These are phyloP conservation scores for Malbranchea cinnamomea DNA, from an alignment of 2,329 filamentous ascomycete species.

Conservation along the genomic window DNA sequence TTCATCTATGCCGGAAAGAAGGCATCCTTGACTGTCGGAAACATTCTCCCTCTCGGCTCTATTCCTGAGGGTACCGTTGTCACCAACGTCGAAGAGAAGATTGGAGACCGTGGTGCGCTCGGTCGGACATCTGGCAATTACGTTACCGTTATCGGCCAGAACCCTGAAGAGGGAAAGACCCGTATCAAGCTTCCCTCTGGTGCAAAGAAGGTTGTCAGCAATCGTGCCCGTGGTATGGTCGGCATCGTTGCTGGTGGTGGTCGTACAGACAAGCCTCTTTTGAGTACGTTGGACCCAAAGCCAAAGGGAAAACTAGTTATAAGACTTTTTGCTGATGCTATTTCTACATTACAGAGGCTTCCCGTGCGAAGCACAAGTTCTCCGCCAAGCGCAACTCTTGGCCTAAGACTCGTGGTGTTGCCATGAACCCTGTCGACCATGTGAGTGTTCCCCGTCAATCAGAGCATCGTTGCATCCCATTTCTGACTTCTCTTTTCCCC, in stretches of 20 bases:
- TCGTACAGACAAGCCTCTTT: slow-evolving; percentile 97
- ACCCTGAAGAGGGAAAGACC: slow-evolving; percentile 98
- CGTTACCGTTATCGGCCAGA: slow-evolving; percentile 94
- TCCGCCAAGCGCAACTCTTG: slow-evolving; percentile 99
- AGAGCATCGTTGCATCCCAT: slow-evolving; percentile 1
- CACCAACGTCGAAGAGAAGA: slow-evolving; percentile 98
- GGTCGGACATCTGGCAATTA: slow-evolving; percentile 99
- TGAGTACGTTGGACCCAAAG: slow-evolving; percentile 49
- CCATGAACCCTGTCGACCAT: slow-evolving; percentile 99
- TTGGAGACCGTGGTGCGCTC: slow-evolving; percentile 88
- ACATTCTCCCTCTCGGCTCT: slow-evolving; percentile 85
- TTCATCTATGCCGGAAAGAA: slow-evolving; percentile 99
- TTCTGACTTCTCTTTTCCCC: slow-evolving; percentile 14
- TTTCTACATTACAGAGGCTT: slow-evolving; percentile 59
- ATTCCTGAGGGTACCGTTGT: slow-evolving; percentile 99
- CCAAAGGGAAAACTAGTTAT: neutral
- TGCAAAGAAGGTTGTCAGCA: slow-evolving; percentile 97
- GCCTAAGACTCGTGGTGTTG: slow-evolving; percentile 99
- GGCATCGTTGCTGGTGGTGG: slow-evolving; percentile 98
- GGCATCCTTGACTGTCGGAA: slow-evolving; percentile 89
- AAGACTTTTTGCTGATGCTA: slow-evolving; percentile 20
- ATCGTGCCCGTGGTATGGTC: slow-evolving; percentile 90
- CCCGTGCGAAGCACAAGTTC: slow-evolving; percentile 99
- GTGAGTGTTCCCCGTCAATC: slow-evolving; percentile 27
- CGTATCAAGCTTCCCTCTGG: slow-evolving; percentile 98